Evolutionary conservation across 1,284 basidiomycete genomes (phyloP).

Genomic region (Cutaneotrichosporon sp.): DNA sequence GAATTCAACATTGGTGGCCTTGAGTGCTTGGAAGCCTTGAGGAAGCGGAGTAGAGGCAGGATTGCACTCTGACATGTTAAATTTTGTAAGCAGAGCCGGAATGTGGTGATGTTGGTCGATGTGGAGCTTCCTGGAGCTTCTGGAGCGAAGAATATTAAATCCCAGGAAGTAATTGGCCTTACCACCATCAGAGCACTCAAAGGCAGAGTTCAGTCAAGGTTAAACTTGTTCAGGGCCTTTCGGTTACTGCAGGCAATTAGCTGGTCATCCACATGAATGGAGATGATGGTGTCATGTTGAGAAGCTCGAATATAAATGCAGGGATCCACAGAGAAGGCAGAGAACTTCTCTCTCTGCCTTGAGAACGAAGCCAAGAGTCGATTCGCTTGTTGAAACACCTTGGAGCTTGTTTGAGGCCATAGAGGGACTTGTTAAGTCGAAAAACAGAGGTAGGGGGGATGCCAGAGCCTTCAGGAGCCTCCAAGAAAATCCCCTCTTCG

Average conservation of each 20-base stretch:
- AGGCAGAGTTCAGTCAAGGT: conserved; percentile 14
- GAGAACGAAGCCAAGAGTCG: too few species aligned
- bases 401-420: too few species aligned
- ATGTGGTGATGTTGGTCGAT: conserved; percentile 23
- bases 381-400: too few species aligned
- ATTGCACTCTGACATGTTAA: conserved; percentile 14
- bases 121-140: conserved; percentile 8
- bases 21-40: conserved; percentile 3
- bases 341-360: too few species aligned
- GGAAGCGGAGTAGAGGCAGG: too few species aligned
- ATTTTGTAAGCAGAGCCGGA: conserved; percentile 15
- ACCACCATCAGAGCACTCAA: conserved; percentile 23
- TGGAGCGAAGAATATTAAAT: conserved; percentile 18
- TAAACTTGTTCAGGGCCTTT: conserved; percentile 17
- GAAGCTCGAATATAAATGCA: too few species aligned
- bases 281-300: conserved; percentile 15
- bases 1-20: conserved; percentile 13
- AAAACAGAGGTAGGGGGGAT: too few species aligned
- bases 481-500: too few species aligned
- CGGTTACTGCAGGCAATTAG: conserved; percentile 21
- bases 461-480: too few species aligned
- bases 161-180: conserved; percentile 23
- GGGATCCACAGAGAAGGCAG: too few species aligned
- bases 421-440: too few species aligned
- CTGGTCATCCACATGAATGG: conserved; percentile 28